These are phyloP conservation scores for Colletotrichum ledebouriae DNA, from an alignment of 2,329 filamentous ascomycete species.

Conservation along the genomic window DNA sequence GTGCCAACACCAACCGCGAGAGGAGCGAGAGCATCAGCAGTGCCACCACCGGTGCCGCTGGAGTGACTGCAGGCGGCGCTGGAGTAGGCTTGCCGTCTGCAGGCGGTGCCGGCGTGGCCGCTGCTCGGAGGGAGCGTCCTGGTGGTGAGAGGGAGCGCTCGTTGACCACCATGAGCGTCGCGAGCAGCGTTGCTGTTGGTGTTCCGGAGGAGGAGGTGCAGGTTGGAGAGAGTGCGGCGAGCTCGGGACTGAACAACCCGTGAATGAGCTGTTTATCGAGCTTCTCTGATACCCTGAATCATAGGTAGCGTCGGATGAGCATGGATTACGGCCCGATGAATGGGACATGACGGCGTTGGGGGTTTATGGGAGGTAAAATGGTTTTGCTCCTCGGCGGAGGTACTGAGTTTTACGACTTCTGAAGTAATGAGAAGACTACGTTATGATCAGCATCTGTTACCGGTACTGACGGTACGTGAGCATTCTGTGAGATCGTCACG, in stretches of 20 bases:
- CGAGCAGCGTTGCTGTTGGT: conserved; percentile 63
- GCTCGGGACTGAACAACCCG: conserved; percentile 51
- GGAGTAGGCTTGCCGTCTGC: conserved; percentile 44
- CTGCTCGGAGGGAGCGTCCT: conserved; percentile 57
- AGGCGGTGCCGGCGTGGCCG: conserved; percentile 56
- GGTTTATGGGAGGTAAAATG: not conserved
- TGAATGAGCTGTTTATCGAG: conserved; percentile 2
- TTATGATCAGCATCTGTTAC: not conserved
- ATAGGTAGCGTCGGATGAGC: conserved; percentile 18
- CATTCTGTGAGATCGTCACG: not conserved
- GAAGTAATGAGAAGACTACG: conserved; percentile 24
- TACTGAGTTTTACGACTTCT: not conserved
- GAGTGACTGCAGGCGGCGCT: conserved; percentile 56
- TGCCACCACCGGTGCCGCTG: conserved; percentile 57
- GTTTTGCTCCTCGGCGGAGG: not conserved
- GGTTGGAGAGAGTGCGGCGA: conserved; percentile 74
- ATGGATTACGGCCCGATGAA: conserved; percentile 30
- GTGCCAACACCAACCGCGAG: conserved; percentile 59
- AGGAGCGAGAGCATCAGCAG: conserved; percentile 69
- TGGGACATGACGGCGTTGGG: conserved; percentile 28
- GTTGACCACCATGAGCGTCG: conserved; percentile 56
- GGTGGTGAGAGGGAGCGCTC: conserved; percentile 59
- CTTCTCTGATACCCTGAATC: not conserved
- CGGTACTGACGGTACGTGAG: not conserved
- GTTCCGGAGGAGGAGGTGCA: conserved; percentile 71